Conservation (phyloP, 23 red algal genomes). For the Gracilaria domingensis region DNA sequence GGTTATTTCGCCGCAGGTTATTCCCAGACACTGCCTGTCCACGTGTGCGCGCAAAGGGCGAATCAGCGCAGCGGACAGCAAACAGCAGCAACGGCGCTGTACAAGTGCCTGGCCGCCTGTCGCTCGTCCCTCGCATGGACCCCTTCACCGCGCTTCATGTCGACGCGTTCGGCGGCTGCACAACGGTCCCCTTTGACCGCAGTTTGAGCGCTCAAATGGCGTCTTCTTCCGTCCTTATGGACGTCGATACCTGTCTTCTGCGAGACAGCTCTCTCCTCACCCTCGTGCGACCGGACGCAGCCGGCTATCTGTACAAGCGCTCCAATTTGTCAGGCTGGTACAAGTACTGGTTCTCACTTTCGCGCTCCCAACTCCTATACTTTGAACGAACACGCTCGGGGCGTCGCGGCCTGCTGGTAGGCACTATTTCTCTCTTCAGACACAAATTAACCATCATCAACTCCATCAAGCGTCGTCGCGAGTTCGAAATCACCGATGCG, state of each 20-base stretch:
- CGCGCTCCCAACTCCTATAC: conserved; percentile 82
- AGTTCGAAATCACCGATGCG: conserved; percentile 79
- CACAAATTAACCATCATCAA: conserved; percentile 56
- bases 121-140: background rate
- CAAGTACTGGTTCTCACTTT: conserved; percentile 85
- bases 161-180: background rate
- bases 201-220: too few relatives aligned
- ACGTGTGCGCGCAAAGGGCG: too few relatives aligned
- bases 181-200: too few relatives aligned
- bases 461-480: conserved; percentile 44
- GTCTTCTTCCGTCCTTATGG: background rate
- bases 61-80: too few relatives aligned
- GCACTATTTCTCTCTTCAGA: conserved; percentile 87
- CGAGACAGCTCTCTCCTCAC: conserved; percentile 61
- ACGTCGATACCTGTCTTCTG: conserved; percentile 65
- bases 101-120: too few relatives aligned
- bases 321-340: conserved; percentile 90
- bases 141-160: background rate
- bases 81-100: too few relatives aligned
- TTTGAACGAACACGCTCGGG: conserved; percentile 65
- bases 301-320: conserved; percentile 74
- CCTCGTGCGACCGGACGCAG: conserved; percentile 74
- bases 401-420: conserved; percentile 80
- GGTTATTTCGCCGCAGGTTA: too few relatives aligned
- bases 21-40: too few relatives aligned